Conservation (phyloP, 1,284 basidiomycete species). For the Ganoderma resinaceum region DNA sequence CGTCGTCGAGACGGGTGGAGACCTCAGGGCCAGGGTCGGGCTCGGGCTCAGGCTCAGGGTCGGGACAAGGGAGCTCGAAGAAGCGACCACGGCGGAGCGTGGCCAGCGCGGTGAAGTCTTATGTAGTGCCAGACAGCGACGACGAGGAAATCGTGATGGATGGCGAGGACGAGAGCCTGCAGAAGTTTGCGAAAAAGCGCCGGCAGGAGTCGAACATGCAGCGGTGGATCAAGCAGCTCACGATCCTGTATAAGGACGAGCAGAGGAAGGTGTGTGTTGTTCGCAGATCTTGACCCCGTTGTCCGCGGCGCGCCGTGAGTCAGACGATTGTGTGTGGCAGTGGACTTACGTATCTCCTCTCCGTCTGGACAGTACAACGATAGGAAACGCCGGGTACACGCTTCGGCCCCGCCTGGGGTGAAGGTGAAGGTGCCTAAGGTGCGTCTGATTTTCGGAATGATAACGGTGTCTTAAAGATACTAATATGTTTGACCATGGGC, state of each 20-base stretch:
- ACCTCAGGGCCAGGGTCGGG: not conserved
- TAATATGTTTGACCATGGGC: not conserved
- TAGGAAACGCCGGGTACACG: constrained; percentile 63
- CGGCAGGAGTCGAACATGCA: constrained; percentile 62
- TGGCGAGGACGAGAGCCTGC: constrained; percentile 44
- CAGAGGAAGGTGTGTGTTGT: constrained; percentile 62
- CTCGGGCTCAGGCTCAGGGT: constrained; percentile 9
- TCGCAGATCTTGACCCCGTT: not conserved
- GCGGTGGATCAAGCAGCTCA: constrained; percentile 70
- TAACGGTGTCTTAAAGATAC: constrained; percentile 1
- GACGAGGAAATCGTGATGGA: constrained; percentile 62
- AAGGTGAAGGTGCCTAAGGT: constrained; percentile 67
- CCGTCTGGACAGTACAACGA: constrained; percentile 59
- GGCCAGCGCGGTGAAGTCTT: constrained; percentile 59
- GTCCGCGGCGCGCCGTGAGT: not conserved
- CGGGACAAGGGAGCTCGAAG: constrained; percentile 36
- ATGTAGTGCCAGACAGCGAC: constrained; percentile 73
- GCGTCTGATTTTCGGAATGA: not conserved
- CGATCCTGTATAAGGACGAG: constrained; percentile 64
- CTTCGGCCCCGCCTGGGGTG: constrained; percentile 46
- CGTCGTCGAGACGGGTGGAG: constrained; percentile 6
- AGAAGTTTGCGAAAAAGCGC: constrained; percentile 46
- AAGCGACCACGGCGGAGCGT: constrained; percentile 65
- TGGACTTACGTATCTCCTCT: not conserved
- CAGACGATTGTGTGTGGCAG: not conserved